These are phyloP conservation scores for Prunella vulgaris DNA, from an alignment of 257 asterid genomes.

Conservation along the genomic window DNA sequence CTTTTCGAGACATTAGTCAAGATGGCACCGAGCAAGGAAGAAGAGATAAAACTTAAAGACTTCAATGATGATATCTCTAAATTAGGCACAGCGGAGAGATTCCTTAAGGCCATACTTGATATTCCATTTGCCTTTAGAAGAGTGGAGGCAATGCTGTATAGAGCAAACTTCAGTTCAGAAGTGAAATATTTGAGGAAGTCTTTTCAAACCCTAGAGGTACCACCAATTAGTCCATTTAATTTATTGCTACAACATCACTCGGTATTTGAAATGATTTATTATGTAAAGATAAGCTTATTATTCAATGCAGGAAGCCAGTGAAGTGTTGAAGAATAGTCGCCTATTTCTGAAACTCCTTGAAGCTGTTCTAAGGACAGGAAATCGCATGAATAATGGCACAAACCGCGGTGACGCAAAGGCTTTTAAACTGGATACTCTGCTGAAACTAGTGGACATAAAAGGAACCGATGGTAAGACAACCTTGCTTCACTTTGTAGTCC, in stretches of 20 bases:
- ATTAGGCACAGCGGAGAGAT: slow-evolving; percentile 79
- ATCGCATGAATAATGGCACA: slow-evolving; percentile 81
- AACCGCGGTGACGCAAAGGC: slow-evolving; percentile 85
- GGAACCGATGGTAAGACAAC: slow-evolving; percentile 94
- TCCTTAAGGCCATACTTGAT: slow-evolving; percentile 73
- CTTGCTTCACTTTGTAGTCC: slow-evolving; percentile 86
- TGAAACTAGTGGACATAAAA: slow-evolving; percentile 76
- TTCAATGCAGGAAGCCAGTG: slow-evolving; percentile 70
- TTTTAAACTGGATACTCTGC: slow-evolving; percentile 73
- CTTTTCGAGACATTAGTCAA: slow-evolving; percentile 87
- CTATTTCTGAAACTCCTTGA: slow-evolving; percentile 85
- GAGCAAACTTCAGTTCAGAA: slow-evolving; percentile 76
- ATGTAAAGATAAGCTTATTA: slow-evolving; percentile 2
- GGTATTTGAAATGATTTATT: neutral
- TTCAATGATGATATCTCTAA: slow-evolving; percentile 54
- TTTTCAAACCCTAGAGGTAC: slow-evolving; percentile 83
- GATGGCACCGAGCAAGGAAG: slow-evolving; percentile 97
- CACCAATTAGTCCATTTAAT: slow-evolving; percentile 3
- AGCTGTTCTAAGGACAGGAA: slow-evolving; percentile 82
- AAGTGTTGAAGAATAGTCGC: slow-evolving; percentile 75
- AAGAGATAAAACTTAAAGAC: slow-evolving; percentile 69
- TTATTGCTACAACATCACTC: slow-evolving; percentile 6
- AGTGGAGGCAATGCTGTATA: slow-evolving; percentile 80
- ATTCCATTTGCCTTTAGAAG: slow-evolving; percentile 88
- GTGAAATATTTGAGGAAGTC: slow-evolving; percentile 73